Evolutionary conservation across 139 green algal species (phyloP).

Genomic region (Eudorina sp.): DNA sequence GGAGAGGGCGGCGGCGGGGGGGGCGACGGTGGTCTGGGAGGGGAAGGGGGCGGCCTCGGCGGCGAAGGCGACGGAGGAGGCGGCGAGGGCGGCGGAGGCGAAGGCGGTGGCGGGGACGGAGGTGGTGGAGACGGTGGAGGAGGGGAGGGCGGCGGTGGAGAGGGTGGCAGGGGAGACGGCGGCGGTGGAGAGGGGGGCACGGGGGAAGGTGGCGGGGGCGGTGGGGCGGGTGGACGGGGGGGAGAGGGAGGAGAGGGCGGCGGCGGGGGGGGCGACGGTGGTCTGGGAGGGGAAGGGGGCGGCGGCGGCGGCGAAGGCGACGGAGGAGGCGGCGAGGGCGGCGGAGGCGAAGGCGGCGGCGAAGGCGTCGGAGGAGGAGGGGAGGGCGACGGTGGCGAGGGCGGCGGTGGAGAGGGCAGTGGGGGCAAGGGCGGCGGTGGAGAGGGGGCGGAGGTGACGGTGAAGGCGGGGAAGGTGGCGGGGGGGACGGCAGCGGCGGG

Average conservation of each 20-base stretch:
- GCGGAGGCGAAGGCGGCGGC: not conserved
- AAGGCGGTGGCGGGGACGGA: not conserved
- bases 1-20: not conserved
- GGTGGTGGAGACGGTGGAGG: not conserved
- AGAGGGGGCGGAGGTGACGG: not conserved
- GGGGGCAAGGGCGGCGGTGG: not conserved
- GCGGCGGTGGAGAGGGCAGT: not conserved
- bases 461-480: not conserved
- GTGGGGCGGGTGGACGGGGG: not conserved
- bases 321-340: not conserved
- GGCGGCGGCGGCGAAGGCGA: not conserved
- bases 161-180: not conserved
- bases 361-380: not conserved
- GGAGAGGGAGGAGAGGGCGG: not conserved
- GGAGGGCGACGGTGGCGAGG: not conserved
- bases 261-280: not conserved
- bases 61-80: not conserved
- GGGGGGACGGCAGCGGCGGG: not conserved
- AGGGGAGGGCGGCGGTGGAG: not conserved
- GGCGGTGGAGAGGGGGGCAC: not conserved
- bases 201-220: not conserved
- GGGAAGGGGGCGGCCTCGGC: not conserved
- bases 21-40: not conserved
- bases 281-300: not conserved
- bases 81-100: not conserved